Evolutionary conservation across 2,329 filamentous ascomycete species (phyloP), one percentile per base, ranked within the genome.

Genomic region (Furcasterigmium sp.): DNA sequence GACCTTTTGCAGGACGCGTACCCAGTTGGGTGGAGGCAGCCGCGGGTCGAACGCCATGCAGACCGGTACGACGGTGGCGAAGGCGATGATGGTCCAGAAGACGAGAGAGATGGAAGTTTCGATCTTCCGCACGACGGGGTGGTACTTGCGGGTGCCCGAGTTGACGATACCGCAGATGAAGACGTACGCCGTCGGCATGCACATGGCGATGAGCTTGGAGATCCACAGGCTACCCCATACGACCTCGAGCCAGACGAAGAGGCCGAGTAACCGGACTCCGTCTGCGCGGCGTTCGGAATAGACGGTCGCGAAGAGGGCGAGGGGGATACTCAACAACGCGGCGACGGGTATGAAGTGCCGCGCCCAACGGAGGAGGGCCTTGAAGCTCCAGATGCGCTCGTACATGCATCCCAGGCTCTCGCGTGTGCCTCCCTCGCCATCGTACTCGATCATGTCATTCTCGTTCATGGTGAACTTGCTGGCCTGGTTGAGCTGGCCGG

Each of bases 201-300:
- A 56, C 59, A 78, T 78, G 11, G 83, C 78, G 10, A 80, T 69
- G 37, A 85, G 62, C 63, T 87, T 87, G 50, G 76, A 80, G 15
- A 72, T 66, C 84, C 84, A 87, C 9, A 86, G 70, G 8, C 74
- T 72, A 29, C 82, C 62, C 84, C 84, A 87, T 26, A 82, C 71
- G 41, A 84, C 70, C 56, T 85, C 78, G 51, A 87, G 73, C 84
- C 83, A 85, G 39, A 84, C 65, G 53, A 85, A 85, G 38, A 87
- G 69, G 39, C 73, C 61, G 53, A 82, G 78, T 9, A 85, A 68
- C 5, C 71, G 67, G 41, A 67, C 60, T 41, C 61, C 69, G 2
- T 68, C 70, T 18, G 69, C 56, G 10, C 19, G 19, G 17, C n/a
- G 15, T 34, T 55, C 20, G 42, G 67, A 60, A 37, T 61, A 69